Percentiles rank a stretch among this genome's conserved stretches.
These are phyloP conservation scores for Boletus tomentosulus DNA, from an alignment of 768 basidiomycete species.

Conservation along the genomic window DNA sequence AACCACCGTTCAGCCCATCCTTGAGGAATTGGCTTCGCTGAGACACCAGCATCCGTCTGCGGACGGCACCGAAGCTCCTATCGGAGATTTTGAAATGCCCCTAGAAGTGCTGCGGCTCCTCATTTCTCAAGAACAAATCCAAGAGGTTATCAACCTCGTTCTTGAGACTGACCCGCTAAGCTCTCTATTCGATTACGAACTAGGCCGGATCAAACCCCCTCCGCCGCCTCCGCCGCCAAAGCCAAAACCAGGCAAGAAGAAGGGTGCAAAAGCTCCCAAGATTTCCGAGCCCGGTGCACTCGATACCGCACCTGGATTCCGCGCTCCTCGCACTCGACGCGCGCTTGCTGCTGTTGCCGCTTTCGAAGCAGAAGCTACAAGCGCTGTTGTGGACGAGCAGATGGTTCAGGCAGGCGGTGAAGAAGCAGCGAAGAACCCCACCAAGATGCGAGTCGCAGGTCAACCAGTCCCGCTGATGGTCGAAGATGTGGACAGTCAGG, in stretches of 20 bases:
- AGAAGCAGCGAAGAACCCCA: constrained; percentile 27
- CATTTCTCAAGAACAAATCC: constrained; percentile 47
- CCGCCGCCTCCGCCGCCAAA: constrained; percentile 51
- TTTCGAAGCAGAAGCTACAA: constrained; percentile 39
- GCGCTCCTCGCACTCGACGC: constrained; percentile 47
- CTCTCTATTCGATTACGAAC: constrained; percentile 65
- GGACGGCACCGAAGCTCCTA: constrained; percentile 6
- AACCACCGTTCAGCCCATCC: constrained; percentile 35
- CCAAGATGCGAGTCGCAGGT: constrained; percentile 19
- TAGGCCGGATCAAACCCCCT: constrained; percentile 57
- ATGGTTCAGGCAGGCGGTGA: constrained; percentile 1
- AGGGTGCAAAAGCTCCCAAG: constrained; percentile 25
- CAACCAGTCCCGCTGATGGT: constrained; percentile 52
- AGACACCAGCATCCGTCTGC: constrained; percentile 13
- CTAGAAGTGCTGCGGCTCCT: constrained; percentile 54
- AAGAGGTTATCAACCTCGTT: constrained; percentile 50
- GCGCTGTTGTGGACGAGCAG: constrained; percentile 12
- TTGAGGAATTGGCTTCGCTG: constrained; percentile 24
- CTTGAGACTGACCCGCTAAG: constrained; percentile 56
- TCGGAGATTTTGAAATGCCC: constrained; percentile 77
- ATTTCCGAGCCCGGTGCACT: constrained; percentile 21
- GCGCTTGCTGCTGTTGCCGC: constrained; percentile 40
- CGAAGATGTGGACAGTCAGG: constrained; percentile 64
- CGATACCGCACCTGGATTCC: constrained; percentile 43
- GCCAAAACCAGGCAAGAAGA: constrained; percentile 40